phyloP scores from a whole-genome alignment of 2,329 filamentous ascomycete genomes.

The Alternaria alternata region DNA sequence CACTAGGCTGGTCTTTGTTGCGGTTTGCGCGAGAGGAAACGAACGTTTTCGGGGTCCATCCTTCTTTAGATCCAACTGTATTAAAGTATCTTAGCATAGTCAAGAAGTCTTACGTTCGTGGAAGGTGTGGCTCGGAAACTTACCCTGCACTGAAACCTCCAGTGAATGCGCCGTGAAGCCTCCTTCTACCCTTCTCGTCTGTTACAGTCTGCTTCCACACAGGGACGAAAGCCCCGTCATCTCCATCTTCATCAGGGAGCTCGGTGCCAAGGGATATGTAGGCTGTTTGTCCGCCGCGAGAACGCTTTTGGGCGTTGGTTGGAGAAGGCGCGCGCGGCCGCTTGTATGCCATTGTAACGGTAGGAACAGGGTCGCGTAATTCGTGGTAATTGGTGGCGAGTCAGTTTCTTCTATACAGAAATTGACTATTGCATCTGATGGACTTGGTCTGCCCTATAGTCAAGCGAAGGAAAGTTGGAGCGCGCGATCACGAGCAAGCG shows the following conservation, averaged over 20 bases:
- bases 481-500: conserved; percentile 10
- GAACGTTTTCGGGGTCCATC: conserved; percentile 92
- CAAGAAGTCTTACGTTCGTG: conserved; percentile 42
- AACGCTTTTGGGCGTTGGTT: conserved; percentile 71
- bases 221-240: conserved; percentile 91
- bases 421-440: background rate
- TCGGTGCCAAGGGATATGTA: conserved; percentile 70
- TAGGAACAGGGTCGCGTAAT: background rate
- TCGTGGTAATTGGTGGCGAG: background rate
- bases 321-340: conserved; percentile 42
- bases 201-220: conserved; percentile 99
- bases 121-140: conserved; percentile 47
- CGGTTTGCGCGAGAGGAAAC: conserved; percentile 87
- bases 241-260: conserved; percentile 77
- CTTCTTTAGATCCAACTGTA: conserved; percentile 96
- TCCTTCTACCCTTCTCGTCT: conserved; percentile 88
- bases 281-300: conserved; percentile 64
- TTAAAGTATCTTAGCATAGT: conserved; percentile 82
- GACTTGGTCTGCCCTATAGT: background rate
- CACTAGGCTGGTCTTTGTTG: conserved; percentile 69
- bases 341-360: conserved; percentile 45
- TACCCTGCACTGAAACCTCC: conserved; percentile 97
- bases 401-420: background rate
- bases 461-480: conserved; percentile 5
- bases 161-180: conserved; percentile 94